These are phyloP conservation scores for Podaxis rugospora DNA, from an alignment of 768 basidiomycete species.

Conservation along the genomic window DNA sequence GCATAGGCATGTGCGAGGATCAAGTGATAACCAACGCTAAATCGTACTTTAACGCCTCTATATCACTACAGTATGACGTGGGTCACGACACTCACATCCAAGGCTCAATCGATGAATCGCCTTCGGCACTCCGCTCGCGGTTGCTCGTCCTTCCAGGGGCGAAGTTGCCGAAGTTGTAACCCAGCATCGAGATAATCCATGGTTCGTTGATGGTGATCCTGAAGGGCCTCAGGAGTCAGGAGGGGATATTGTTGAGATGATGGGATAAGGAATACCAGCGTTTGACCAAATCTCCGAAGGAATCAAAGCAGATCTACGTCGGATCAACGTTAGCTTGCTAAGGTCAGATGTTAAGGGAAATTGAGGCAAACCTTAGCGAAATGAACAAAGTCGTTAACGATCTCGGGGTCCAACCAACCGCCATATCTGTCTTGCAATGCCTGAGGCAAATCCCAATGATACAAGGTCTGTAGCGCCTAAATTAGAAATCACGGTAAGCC, in stretches of 20 bases:
- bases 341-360: not conserved
- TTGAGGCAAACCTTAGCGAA: constrained; percentile 44
- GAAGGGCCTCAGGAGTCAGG: not conserved
- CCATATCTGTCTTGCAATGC: constrained; percentile 68
- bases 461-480: constrained; percentile 44
- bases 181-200: constrained; percentile 59
- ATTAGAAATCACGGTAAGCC: not conserved
- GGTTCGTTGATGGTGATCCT: constrained; percentile 77
- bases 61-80: constrained; percentile 4
- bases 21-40: constrained; percentile 61
- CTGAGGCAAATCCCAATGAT: constrained; percentile 79
- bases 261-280: constrained; percentile 42
- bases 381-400: constrained; percentile 56
- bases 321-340: not conserved
- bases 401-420: constrained; percentile 68
- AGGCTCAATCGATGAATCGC: constrained; percentile 58
- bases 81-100: constrained; percentile 48
- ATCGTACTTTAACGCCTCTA: not conserved
- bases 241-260: not conserved
- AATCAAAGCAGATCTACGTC: constrained; percentile 55
- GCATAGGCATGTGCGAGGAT: constrained; percentile 69
- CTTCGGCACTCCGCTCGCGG: constrained; percentile 47
- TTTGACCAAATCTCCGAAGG: constrained; percentile 71
- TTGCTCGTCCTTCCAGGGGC: constrained; percentile 68
- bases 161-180: constrained; percentile 61